Evolutionary conservation across 2,329 filamentous ascomycete species (phyloP), one percentile per base, ranked within the genome.

Genomic region (Colletotrichum chrysophilum): DNA sequence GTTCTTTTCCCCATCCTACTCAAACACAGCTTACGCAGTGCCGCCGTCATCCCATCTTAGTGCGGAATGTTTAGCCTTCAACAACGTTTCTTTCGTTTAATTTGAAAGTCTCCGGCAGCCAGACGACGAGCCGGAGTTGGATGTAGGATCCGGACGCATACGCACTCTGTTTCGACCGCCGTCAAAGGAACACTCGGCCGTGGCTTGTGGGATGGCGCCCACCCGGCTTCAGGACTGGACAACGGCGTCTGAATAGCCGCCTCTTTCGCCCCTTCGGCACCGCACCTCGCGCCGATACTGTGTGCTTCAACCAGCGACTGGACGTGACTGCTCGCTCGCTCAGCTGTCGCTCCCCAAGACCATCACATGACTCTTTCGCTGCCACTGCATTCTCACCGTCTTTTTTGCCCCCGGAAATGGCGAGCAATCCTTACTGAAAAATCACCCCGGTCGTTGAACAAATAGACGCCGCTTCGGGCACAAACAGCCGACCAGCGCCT

Each of bases 401-500:
- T 76, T 74, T 76, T 48, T 64, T 12, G 14, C 16, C 32, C 43
- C 32, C 65, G 58, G 64, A 61, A 43, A 64, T 68, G 74, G 65
- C 65, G 70, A 74, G 34, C 64, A 69, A 64, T 65, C 70, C 48
- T 69, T 24, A 34, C 70, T 28, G n/a, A n/a, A 55, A 34, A 48
- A 18, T 21, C 7, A 26, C 62, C 58, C 69, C 56, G n/a, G 71
- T 52, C 48, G n/a, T 68, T 30, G 48, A 68, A 55, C 62, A 77
- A 68, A 71, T 77, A 77, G 72, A 76, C 76, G 75, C 75, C 68
- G 69, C 70, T 74, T 65, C 66, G 43, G 61, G 60, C 60, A 77
- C 65, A 75, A 73, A 77, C 71, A 78, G 71, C 76, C 77, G 76
- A 78, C 70, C 48, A 21, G 32, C 55, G 60, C 75, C 43, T 52